A percentile compares a stretch with the other conserved stretches of the same genome.
Conservation (phyloP, 2,329 filamentous ascomycete genomes). For the Chalaropsis ovoidea region DNA sequence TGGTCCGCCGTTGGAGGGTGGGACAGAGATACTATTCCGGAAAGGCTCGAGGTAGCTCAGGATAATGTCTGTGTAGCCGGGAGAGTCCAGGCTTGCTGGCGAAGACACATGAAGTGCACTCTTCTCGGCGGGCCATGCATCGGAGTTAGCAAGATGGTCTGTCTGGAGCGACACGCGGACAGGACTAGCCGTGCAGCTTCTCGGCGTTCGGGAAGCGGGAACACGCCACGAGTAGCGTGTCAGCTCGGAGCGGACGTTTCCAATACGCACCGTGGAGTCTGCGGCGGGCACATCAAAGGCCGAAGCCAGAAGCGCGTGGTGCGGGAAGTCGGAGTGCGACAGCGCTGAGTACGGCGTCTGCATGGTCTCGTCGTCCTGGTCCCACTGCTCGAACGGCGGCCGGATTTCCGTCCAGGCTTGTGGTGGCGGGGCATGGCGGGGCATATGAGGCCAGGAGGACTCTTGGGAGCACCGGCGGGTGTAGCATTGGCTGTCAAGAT, state of each 20-base stretch:
- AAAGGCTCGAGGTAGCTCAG: neutral
- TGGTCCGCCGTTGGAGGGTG: neutral
- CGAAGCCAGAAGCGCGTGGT: conserved; percentile 6
- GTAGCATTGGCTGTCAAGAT: neutral
- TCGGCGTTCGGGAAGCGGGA: neutral
- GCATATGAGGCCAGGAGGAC: neutral
- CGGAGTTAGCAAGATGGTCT: neutral
- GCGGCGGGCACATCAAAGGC: conserved; percentile 9
- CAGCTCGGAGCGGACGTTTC: neutral
- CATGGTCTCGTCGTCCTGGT: neutral
- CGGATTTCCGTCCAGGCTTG: neutral
- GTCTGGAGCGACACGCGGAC: neutral
- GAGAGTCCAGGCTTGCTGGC: neutral
- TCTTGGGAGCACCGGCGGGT: neutral
- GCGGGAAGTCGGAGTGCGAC: conserved; percentile 1
- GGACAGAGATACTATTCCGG: neutral
- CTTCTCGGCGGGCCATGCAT: neutral
- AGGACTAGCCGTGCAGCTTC: conserved; percentile 10
- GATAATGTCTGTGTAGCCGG: conserved; percentile 12
- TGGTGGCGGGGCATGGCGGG: neutral
- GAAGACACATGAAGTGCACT: no score
- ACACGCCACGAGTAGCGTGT: neutral
- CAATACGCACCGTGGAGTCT: neutral
- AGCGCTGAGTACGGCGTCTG: neutral
- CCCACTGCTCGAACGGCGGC: conserved; percentile 16